Conservation (phyloP, 345 rosid genomes). For the Triadica sebifera region DNA sequence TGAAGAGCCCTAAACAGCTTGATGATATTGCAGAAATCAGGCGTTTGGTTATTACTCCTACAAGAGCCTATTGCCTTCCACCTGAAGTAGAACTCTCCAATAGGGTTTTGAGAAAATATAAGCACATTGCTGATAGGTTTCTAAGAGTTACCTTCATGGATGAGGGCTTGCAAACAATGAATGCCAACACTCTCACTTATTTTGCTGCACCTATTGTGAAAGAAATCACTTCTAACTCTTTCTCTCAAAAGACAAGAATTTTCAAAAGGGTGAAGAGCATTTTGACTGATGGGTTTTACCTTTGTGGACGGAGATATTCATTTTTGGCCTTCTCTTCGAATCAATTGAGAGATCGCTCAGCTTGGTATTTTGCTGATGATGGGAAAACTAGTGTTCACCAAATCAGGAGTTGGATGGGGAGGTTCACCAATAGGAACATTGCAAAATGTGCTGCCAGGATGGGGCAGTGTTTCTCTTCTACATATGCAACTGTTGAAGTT, state of each 20-base stretch:
- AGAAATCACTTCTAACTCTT: conserved; percentile 45
- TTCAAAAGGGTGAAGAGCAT: conserved; percentile 66
- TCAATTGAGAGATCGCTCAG: conserved; percentile 86
- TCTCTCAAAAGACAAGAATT: conserved; percentile 62
- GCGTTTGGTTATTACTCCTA: conserved; percentile 78
- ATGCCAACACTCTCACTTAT: conserved; percentile 55
- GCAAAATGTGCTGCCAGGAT: conserved; percentile 94
- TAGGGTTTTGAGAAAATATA: conserved; percentile 73
- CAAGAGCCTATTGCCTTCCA: conserved; percentile 78
- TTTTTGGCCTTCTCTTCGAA: conserved; percentile 91
- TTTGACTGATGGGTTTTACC: conserved; percentile 63
- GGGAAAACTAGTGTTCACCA: conserved; percentile 38
- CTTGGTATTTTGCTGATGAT: conserved; percentile 92
- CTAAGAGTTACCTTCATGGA: conserved; percentile 89
- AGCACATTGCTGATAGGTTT: conserved; percentile 62
- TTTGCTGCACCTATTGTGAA: conserved; percentile 66
- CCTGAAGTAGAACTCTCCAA: conserved; percentile 95
- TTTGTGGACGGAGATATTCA: conserved; percentile 76
- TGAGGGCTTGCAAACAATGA: conserved; percentile 75
- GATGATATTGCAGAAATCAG: conserved; percentile 63
- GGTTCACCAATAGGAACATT: conserved; percentile 52
- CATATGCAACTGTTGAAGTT: conserved; percentile 79
- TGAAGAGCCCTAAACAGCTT: conserved; percentile 38
- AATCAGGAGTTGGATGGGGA: conserved; percentile 80
- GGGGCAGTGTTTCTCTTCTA: conserved; percentile 97